Evolutionary conservation across 2,329 filamentous ascomycete species (phyloP).

Genomic region (Nigrospora osmanthi): DNA sequence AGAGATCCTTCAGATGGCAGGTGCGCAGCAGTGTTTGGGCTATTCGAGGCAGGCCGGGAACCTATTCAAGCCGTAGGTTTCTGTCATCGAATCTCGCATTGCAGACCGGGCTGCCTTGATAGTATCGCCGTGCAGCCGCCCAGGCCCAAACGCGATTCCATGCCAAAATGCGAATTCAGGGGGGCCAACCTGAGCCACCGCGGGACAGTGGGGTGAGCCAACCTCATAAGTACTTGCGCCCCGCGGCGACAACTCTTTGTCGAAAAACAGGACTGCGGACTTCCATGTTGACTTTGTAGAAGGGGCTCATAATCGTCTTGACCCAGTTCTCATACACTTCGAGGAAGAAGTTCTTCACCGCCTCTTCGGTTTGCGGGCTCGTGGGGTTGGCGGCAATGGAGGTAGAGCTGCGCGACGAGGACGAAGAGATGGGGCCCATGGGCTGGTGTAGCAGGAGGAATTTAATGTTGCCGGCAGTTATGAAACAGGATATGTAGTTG

Average conservation of each 20-base stretch:
- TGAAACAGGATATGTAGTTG: conserved; percentile 89
- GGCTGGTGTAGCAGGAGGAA: conserved; percentile 93
- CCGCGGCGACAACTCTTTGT: conserved; percentile 72
- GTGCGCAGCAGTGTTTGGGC: no score
- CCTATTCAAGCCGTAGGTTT: no score
- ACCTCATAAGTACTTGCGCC: conserved; percentile 77
- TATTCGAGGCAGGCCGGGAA: no score
- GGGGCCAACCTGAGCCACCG: no score
- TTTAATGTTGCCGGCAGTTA: conserved; percentile 86
- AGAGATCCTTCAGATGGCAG: no score
- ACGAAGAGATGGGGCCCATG: conserved; percentile 29
- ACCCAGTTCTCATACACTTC: conserved; percentile 97
- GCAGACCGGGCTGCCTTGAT: no score
- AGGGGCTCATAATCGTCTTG: conserved; percentile 95
- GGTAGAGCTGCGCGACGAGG: conserved; percentile 50
- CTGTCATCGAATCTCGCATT: no score
- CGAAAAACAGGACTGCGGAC: conserved; percentile 84
- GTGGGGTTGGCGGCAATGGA: conserved; percentile 78
- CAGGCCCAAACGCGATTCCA: no score
- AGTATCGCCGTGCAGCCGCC: no score
- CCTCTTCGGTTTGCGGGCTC: conserved; percentile 87
- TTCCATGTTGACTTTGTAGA: conserved; percentile 79
- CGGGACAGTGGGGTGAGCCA: no score
- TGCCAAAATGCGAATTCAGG: no score
- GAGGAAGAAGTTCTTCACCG: conserved; percentile 86